These are phyloP conservation scores for Huntiella savannae DNA, from an alignment of 2,329 filamentous ascomycete genomes.

Conservation along the genomic window DNA sequence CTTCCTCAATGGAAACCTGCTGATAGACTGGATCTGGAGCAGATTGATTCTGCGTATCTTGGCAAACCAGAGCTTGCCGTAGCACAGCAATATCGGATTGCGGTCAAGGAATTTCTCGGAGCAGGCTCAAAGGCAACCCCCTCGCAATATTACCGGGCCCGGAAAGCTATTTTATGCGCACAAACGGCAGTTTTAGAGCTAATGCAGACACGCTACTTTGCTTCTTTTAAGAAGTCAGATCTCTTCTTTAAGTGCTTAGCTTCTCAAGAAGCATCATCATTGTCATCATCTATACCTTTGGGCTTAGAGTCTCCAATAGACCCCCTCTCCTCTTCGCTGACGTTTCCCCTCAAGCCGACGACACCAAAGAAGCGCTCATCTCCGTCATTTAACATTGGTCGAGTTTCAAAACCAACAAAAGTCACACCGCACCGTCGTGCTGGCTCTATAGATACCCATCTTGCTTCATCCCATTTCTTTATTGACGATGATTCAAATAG, in stretches of 20 bases:
- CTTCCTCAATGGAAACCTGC: constrained; percentile 59
- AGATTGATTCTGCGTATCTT: constrained; percentile 82
- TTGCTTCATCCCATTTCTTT: constrained; percentile 8
- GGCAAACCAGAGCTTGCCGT: constrained; percentile 66
- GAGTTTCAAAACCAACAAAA: constrained; percentile 22
- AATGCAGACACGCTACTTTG: constrained; percentile 64
- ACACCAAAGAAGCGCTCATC: constrained; percentile 13
- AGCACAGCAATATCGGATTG: constrained; percentile 44
- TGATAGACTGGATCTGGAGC: constrained; percentile 70
- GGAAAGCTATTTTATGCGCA: constrained; percentile 60
- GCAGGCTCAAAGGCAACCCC: constrained; percentile 59
- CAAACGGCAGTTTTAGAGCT: constrained; percentile 71
- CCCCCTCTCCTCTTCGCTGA: background rate
- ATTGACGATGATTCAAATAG: constrained; percentile 34
- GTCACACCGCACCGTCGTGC: constrained; percentile 22
- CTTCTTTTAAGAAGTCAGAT: constrained; percentile 78
- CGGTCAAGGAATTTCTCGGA: constrained; percentile 59
- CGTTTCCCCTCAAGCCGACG: constrained; percentile 1
- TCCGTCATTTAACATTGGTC: constrained; percentile 20
- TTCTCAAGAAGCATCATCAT: constrained; percentile 51
- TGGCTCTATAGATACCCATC: constrained; percentile 14
- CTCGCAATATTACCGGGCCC: constrained; percentile 64
- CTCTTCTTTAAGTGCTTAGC: constrained; percentile 92
- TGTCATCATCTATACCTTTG: background rate
- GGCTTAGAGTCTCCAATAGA: background rate